These are phyloP conservation scores for Asclepias syriaca DNA, from an alignment of 257 asterid species.

Conservation along the genomic window DNA sequence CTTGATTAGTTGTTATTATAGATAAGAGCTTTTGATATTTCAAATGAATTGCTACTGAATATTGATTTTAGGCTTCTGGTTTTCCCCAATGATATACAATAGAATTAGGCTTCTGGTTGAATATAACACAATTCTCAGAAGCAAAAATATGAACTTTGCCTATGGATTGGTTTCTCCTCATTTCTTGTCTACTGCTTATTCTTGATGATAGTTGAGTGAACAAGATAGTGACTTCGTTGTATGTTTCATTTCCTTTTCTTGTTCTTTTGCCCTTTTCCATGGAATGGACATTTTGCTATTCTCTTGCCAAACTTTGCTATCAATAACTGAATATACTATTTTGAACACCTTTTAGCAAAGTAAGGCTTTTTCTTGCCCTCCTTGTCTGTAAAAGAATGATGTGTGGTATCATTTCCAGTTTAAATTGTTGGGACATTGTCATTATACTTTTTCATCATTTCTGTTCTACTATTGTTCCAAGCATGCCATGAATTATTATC, in stretches of 20 bases:
- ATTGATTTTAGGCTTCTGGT: neutral
- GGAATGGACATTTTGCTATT: too few relatives aligned
- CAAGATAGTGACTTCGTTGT: neutral
- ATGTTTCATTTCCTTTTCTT: neutral
- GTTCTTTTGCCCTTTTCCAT: neutral
- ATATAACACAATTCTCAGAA: neutral
- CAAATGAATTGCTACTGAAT: neutral
- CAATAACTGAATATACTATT: neutral
- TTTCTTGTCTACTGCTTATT: neutral
- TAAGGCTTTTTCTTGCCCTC: neutral
- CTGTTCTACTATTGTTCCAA: neutral
- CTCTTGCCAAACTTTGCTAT: neutral
- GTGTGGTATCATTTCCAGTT: neutral
- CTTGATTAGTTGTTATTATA: slow-evolving; percentile 1
- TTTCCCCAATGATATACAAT: neutral
- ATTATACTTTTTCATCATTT: neutral
- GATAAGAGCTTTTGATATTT: neutral
- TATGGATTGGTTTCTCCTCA: neutral
- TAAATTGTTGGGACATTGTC: neutral
- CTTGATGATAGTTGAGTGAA: neutral
- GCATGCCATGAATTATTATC: neutral
- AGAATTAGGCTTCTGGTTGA: neutral
- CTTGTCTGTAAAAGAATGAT: neutral
- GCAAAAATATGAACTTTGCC: neutral
- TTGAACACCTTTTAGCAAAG: too few relatives aligned